Conservation (phyloP, 257 asterid species). For the Nicotiana obtusifolia region DNA sequence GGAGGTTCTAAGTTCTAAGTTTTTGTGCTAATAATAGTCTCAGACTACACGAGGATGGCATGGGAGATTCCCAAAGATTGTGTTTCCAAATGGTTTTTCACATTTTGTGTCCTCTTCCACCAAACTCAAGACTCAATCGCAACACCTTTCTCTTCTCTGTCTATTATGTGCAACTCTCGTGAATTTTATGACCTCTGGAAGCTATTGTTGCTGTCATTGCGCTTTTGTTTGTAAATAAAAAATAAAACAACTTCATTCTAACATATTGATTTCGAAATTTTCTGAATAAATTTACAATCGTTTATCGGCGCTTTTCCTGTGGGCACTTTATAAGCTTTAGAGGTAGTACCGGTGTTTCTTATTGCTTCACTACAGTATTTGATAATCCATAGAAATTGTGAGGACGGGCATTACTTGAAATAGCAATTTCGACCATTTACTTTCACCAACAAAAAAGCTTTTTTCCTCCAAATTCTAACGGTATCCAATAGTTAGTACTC, state of each 20-base stretch:
- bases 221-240: too few species aligned
- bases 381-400: background rate
- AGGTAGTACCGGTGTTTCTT: background rate
- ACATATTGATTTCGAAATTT: too few species aligned
- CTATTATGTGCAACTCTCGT: background rate
- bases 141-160: too few species aligned
- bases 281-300: background rate
- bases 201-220: background rate
- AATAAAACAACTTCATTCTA: background rate
- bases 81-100: background rate
- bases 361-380: background rate
- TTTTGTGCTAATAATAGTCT: background rate
- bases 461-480: too few species aligned
- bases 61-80: conserved; percentile 4
- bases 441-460: background rate
- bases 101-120: background rate
- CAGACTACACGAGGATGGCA: conserved; percentile 3
- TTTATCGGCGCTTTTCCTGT: too few species aligned
- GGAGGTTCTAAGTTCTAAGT: background rate
- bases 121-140: background rate
- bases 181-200: background rate
- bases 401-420: background rate
- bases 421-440: background rate
- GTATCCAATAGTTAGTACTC: too few species aligned
- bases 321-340: too few species aligned